Evolutionary conservation across 2,329 filamentous ascomycete genomes (phyloP).

Genomic region (Fusarium sp.): DNA sequence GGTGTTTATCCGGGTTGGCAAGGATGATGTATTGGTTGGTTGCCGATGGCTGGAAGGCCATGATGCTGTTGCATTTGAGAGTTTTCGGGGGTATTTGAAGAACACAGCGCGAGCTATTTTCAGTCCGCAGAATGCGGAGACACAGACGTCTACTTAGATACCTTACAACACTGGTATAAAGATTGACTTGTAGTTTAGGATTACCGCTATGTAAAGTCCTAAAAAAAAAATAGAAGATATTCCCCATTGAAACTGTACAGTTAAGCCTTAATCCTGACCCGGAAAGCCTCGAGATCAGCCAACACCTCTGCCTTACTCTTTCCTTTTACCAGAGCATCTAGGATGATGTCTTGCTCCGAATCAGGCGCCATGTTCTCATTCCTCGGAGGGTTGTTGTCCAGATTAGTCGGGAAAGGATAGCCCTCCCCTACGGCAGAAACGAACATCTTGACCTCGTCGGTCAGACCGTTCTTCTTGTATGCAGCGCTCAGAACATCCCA

Average conservation of each 20-base stretch:
- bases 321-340: conserved; percentile 58
- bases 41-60: conserved; percentile 79
- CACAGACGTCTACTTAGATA: not conserved
- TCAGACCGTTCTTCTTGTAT: conserved; percentile 56
- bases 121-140: not conserved
- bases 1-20: conserved; percentile 62
- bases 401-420: conserved; percentile 74
- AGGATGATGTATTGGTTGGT: conserved; percentile 61
- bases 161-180: no score
- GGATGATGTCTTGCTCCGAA: conserved; percentile 69
- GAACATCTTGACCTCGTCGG: conserved; percentile 61
- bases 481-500: conserved; percentile 59
- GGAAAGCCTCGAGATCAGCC: conserved; percentile 53
- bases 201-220: not conserved
- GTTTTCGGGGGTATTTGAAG: conserved; percentile 86
- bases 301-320: conserved; percentile 60
- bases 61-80: conserved; percentile 84
- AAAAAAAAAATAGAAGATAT: not conserved
- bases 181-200: not conserved
- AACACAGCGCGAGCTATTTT: conserved; percentile 46
- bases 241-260: not conserved
- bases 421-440: conserved; percentile 68
- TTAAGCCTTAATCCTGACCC: conserved; percentile 32
- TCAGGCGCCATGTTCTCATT: conserved; percentile 72
- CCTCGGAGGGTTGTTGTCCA: conserved; percentile 69